Evolutionary conservation across 768 basidiomycete species (phyloP), one percentile per base, ranked within the genome.

Genomic region (Pulveroboletus sp.): DNA sequence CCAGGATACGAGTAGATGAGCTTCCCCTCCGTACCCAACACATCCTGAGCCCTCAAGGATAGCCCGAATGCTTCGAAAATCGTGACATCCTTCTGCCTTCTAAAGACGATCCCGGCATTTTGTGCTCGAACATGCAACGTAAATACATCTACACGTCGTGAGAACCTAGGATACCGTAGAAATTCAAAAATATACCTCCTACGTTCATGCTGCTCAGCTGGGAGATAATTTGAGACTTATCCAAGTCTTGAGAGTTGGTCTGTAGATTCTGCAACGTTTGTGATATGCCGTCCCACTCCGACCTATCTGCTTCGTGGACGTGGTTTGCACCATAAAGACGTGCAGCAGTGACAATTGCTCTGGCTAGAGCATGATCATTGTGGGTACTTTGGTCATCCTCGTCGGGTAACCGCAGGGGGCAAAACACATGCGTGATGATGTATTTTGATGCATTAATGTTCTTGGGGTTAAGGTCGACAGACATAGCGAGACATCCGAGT

Each of bases 51-150:
- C 8, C 52, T 47, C 1, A 74, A 67, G 1, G 72, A 72, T 11
- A 72, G 67, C 53, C 77, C 73, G 46, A 79, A 79, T 17, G 60
- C 58, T 53, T 79, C 78, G 45, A 72, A 70, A 16, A 64, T 53
- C 11, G 68, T 67, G 7, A 56, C 34, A 3, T 51, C 39, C 14
- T 54, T 32, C 14, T 47, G 40, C 38, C 58, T 59, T 31, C 70
- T 63, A 20, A 74, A 46, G 16, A 78, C 61, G 5, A 79, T 40
- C 20, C 64, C 73, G 4, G 78, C 75, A 43, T 79, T 80, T 49
- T 80, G 78, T 2, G 67, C 64, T 17, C 63, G 61, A 20, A 79
- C 64, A 6, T 65, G 65, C 32, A 77, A 61, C 19, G 59, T 63
- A 9, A 72, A 36, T 21, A 66, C 57, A 50, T 69, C 77, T 77